Evolutionary conservation across 1,139 yeast species (phyloP).

Genomic region (Suhomyces taliae): DNA sequence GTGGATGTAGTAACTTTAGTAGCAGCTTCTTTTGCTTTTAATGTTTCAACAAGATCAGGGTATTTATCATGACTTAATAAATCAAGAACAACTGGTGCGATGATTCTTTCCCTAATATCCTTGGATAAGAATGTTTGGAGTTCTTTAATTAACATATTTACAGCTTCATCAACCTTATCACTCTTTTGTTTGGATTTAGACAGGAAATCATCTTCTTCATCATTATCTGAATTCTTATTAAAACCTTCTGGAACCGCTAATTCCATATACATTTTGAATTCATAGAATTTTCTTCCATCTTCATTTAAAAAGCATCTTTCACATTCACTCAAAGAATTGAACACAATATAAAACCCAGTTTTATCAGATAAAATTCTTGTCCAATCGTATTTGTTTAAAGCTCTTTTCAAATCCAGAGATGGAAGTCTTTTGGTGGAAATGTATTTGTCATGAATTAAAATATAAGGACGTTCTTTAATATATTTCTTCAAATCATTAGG

Average conservation of each 20-base stretch:
- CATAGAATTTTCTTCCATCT: conserved; percentile 58
- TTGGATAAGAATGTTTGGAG: conserved; percentile 62
- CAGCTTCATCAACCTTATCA: conserved; percentile 56
- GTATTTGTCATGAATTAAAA: conserved; percentile 54
- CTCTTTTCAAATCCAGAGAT: conserved; percentile 54
- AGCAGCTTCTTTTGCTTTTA: conserved; percentile 37
- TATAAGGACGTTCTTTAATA: conserved; percentile 56
- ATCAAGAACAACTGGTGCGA: conserved; percentile 71
- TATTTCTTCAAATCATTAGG: conserved; percentile 48
- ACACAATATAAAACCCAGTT: conserved; percentile 70
- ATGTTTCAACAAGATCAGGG: conserved; percentile 51
- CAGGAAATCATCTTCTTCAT: conserved; percentile 10
- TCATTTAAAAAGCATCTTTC: conserved; percentile 64
- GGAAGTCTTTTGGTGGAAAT: conserved; percentile 53
- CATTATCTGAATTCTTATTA: conserved; percentile 7
- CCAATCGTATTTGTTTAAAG: conserved; percentile 60
- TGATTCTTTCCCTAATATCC: conserved; percentile 72
- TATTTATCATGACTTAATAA: conserved; percentile 60
- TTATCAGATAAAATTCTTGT: conserved; percentile 61
- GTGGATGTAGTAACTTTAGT: conserved; percentile 19
- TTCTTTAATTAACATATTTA: conserved; percentile 59
- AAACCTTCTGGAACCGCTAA: conserved; percentile 44
- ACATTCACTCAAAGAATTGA: conserved; percentile 64
- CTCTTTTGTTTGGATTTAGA: conserved; percentile 11
- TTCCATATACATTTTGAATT: conserved; percentile 57